Base-by-base conservation (phyloP, 352 stramenopile species). In the Plasmopara muralis region DNA sequence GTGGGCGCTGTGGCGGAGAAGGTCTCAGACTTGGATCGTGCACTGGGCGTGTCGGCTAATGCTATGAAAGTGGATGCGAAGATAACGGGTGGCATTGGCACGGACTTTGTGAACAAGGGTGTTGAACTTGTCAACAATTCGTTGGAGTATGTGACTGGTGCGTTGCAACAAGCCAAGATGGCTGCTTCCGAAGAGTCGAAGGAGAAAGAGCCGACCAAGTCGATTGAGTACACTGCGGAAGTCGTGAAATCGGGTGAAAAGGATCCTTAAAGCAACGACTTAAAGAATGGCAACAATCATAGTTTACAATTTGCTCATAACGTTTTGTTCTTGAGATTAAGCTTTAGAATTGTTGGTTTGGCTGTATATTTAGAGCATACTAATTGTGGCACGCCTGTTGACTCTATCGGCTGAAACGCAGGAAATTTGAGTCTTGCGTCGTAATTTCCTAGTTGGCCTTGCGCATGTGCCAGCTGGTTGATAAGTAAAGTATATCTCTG, bases 21-120 rank as follows among this genome's bases (percentile, higher is more conserved):
- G 35, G 77, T 86, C 12, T 64, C 63, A 39, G 73, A 72, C 6
- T 34, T 85, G 25, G 74, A 88, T 59, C 70, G 70, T 49, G 69
- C 74, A 33, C 64, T 83, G 18, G 74, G 74, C 28, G 72, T 91
- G 37, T 85, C 75, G 20, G 70, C 83, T n/a, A 85, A 66, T 6
- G 77, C 76, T 16, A 60, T 73, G 37, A 75, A 76, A 39, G 61
- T 91, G 44, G 81, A 91, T 55, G 74, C 75, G 53, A 86, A 85
- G 56, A 72, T 91, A 16, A 89, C 66, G 43, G 81, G 81, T 20
- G 81, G 81, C 9, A 62, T 91, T 5, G 81, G 72, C 38, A 70
- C 70, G 6, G 77, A 67, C n/a, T 63, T 83, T 14, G 49, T 84
- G 28, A 70, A 62, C 33, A 77, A 73, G 45, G 72, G 70, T 25